Percentiles rank a stretch among this genome's conserved stretches.
Evolutionary conservation across 768 basidiomycete species (phyloP).

Genomic region (Leccinellum rugosiceps): DNA sequence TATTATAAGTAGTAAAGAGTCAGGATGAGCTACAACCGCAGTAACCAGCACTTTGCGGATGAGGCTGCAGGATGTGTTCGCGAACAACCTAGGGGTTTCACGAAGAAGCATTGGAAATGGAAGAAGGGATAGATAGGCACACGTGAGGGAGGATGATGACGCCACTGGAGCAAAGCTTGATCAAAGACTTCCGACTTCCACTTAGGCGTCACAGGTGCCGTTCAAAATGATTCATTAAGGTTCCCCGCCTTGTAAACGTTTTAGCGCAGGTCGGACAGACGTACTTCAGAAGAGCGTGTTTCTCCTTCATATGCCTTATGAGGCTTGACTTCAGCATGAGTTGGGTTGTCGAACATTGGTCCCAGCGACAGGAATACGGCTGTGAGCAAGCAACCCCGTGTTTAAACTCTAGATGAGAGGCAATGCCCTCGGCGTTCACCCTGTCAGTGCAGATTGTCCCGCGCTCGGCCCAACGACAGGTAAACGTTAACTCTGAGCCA

Average conservation of each 20-base stretch:
- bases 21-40: not conserved
- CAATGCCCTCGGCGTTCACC: not conserved
- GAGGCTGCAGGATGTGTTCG: not conserved
- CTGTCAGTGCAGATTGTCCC: not conserved
- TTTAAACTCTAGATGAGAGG: not conserved
- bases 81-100: not conserved
- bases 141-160: not conserved
- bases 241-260: slow-evolving; percentile 2
- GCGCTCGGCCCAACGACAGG: slow-evolving; percentile 1
- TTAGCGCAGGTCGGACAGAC: slow-evolving; percentile 3
- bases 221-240: not conserved
- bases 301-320: slow-evolving; percentile 2
- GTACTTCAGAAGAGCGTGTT: not conserved
- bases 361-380: not conserved
- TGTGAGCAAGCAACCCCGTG: not conserved
- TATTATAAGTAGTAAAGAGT: not conserved
- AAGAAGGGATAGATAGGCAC: not conserved
- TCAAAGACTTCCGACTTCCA: not conserved
- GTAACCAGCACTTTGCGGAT: not conserved
- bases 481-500: not conserved
- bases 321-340: slow-evolving; percentile 5
- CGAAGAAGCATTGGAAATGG: not conserved
- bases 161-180: not conserved
- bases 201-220: not conserved
- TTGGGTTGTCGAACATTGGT: not conserved